These are phyloP conservation scores for Solanum virginianum DNA, from an alignment of 257 asterid genomes.

Conservation along the genomic window DNA sequence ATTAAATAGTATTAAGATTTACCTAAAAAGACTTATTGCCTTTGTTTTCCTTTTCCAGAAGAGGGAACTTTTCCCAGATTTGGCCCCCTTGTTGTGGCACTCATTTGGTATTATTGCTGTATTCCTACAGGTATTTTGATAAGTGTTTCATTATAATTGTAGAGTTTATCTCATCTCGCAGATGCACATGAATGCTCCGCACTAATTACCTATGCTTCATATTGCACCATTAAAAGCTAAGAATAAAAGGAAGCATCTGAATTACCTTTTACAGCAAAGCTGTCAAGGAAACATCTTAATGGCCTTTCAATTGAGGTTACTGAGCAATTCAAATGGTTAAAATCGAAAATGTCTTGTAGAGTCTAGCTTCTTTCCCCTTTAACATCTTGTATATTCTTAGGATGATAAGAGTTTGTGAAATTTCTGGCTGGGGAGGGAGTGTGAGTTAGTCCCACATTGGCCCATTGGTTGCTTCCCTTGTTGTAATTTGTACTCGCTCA, in stretches of 20 bases:
- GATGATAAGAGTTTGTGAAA: not conserved
- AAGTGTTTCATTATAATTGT: not conserved
- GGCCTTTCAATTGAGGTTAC: not conserved
- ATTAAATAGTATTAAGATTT: not conserved
- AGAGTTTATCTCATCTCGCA: not conserved
- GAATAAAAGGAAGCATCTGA: not conserved
- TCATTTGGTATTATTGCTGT: conserved; percentile 24
- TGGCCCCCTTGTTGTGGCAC: conserved; percentile 22
- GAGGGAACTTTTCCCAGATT: not conserved
- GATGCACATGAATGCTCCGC: not conserved
- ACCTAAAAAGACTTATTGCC: not conserved
- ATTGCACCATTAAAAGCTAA: not conserved
- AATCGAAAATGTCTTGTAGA: not conserved
- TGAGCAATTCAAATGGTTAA: not conserved
- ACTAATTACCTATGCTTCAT: not conserved
- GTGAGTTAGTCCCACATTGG: not conserved
- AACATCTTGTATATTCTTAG: not conserved
- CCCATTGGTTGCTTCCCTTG: not conserved
- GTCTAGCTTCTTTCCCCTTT: not conserved
- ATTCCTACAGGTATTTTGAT: conserved; percentile 23
- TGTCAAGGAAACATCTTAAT: not conserved
- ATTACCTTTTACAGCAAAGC: not conserved
- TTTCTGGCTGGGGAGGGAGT: not conserved
- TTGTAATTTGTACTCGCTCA: not conserved
- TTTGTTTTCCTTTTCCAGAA: not conserved